These are phyloP conservation scores for Wickerhamia fluorescens DNA, from an alignment of 805 yeast genomes.

Conservation along the genomic window DNA sequence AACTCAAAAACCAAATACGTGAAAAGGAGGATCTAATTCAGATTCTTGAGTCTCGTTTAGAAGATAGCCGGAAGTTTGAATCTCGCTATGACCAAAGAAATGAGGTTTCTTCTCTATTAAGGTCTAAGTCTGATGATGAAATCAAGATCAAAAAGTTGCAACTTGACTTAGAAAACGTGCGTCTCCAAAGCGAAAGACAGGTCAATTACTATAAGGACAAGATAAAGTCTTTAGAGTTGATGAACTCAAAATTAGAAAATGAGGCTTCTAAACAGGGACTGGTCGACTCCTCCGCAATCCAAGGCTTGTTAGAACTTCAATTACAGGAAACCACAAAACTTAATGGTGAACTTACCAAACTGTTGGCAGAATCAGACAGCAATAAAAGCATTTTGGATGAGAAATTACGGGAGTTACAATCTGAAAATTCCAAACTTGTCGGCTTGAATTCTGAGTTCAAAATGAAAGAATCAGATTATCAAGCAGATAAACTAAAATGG, in stretches of 20 bases:
- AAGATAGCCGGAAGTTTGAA: neutral
- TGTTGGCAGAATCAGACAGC: conserved; percentile 12
- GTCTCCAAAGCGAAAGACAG: conserved; percentile 14
- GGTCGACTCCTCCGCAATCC: conserved; percentile 9
- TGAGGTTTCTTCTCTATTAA: too few species aligned
- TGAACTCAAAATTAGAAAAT: conserved; percentile 1
- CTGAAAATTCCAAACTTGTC: conserved; percentile 21
- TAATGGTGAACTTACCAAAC: conserved; percentile 16
- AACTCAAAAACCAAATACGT: conserved; percentile 3
- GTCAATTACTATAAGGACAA: conserved; percentile 11
- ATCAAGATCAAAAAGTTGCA: conserved; percentile 28
- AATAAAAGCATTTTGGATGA: conserved; percentile 13
- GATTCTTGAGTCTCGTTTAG: conserved; percentile 5
- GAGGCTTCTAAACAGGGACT: conserved; percentile 1
- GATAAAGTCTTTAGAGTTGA: conserved; percentile 1
- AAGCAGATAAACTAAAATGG: conserved; percentile 21
- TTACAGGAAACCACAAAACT: conserved; percentile 23
- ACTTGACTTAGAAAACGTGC: conserved; percentile 29
- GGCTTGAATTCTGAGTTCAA: conserved; percentile 5
- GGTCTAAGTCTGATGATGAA: too few species aligned
- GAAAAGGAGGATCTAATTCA: conserved; percentile 17
- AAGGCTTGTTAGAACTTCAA: conserved; percentile 25
- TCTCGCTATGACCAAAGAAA: neutral
- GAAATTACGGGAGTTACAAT: conserved; percentile 12
- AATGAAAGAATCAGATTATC: conserved; percentile 1